Conservation (phyloP, 345 rosid species). For the Acer yangbiense region DNA sequence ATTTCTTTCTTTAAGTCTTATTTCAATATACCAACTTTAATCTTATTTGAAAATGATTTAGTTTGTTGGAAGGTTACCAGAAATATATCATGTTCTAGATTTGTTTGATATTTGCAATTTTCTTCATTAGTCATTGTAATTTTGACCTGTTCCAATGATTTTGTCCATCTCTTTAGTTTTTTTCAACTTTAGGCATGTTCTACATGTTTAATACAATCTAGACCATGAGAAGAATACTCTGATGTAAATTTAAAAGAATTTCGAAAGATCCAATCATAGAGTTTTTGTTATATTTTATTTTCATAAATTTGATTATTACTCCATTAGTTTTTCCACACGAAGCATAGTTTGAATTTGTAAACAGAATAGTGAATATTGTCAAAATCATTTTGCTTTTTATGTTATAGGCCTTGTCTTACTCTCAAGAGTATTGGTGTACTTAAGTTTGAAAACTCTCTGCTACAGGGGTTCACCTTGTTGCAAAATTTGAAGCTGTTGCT, state of each 20-base stretch:
- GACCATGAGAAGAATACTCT: background rate
- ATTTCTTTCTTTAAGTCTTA: background rate
- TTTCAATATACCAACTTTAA: background rate
- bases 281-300: background rate
- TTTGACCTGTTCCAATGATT: background rate
- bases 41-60: background rate
- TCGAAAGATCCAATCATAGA: background rate
- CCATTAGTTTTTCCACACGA: background rate
- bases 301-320: background rate
- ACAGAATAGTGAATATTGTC: background rate
- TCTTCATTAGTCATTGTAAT: background rate
- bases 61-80: background rate
- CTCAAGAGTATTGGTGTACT: constrained; percentile 4
- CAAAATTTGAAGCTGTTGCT: constrained; percentile 62
- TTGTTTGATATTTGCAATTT: background rate
- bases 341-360: background rate
- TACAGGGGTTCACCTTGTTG: constrained; percentile 56
- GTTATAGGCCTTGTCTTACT: background rate
- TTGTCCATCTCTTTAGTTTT: background rate
- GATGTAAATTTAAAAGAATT: background rate
- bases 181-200: background rate
- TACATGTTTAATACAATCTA: background rate
- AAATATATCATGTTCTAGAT: background rate
- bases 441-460: constrained; percentile 12
- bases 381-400: background rate